Base-by-base conservation (phyloP, 305 asterid genomes). In the Fraxinus baroniana region DNA sequence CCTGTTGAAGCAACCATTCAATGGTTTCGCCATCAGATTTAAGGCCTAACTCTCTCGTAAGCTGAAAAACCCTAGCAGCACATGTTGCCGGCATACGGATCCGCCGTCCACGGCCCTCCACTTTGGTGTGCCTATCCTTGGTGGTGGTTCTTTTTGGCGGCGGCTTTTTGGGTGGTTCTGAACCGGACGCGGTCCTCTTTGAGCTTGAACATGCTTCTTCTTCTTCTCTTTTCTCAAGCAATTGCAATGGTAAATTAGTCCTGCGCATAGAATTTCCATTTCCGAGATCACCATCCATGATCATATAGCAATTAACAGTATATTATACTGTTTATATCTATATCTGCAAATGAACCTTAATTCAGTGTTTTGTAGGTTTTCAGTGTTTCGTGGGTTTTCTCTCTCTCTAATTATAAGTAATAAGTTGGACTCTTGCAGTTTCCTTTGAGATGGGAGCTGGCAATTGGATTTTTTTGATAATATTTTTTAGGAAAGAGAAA, bases 1-100 rank as follows among this genome's bases (percentile, higher is more conserved):
- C 97, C 86, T 93, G 95, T 71, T 91, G 95, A 2, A 92, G 91
- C 32, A 92, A 84, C 97, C 97, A 92, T 77, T 92, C 90, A 3
- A 92, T 85, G 3, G 97, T 92, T 78, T 91, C 95, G 1, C 97
- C 97, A 52, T 92, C 97, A 17, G 94, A 90, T 60, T 89, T 92
- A 74, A 90, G 97, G 30, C 97, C 97, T 18, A 92, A 55, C 81
- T 92, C 96, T 32, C 82, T 86, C 0, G 96, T 92, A 5, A 92
- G 97, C 87, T 92, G 97, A 62, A 92, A 92, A 82, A 92, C 94
- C 84, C 97, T 88, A 66, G 97, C 97, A 4, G 97, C 97, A 71
- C 97, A 92, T 15, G 91, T 81, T 9, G 93, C 97, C 46, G 97
- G 97, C 92, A 92, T 91, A 6, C 97, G 87, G 79, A 91, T 92